A percentile compares a stretch with the other conserved stretches of the same genome.
phyloP scores from a whole-genome alignment of 352 stramenopile species.

The Phytophthora lateralis region DNA sequence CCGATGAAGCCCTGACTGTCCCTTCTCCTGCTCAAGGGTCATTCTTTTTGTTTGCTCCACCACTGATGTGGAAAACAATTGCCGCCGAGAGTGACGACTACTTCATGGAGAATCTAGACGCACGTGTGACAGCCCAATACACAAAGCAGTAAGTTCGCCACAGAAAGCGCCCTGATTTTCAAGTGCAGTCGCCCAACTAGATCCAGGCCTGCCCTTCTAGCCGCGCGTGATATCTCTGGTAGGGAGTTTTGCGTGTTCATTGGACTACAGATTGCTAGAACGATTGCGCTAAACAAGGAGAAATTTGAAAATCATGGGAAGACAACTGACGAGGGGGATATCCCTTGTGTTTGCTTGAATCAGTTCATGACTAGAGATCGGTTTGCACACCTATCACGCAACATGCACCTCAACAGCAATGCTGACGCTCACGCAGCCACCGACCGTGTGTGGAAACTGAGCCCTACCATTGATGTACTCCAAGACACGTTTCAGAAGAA shows the following conservation, averaged over 20 bases:
- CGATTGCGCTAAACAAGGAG: conserved; percentile 3
- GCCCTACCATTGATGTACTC: conserved; percentile 2
- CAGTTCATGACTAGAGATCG: conserved; percentile 1
- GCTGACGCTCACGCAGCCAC: neutral
- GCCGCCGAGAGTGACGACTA: too few relatives aligned
- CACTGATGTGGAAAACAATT: too few relatives aligned
- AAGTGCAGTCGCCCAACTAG: neutral
- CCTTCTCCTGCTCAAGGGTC: too few relatives aligned
- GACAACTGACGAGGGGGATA: neutral
- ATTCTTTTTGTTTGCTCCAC: too few relatives aligned
- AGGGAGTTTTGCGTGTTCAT: neutral
- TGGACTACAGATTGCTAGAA: neutral
- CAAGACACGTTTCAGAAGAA: conserved; percentile 10
- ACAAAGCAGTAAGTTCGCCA: too few relatives aligned
- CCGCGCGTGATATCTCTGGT: neutral
- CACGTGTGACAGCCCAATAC: too few relatives aligned
- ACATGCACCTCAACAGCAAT: conserved; percentile 26
- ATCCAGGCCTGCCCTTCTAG: neutral
- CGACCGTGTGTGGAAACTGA: conserved; percentile 19
- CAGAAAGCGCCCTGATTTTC: too few relatives aligned
- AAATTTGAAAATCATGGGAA: conserved; percentile 2
- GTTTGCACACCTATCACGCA: conserved; percentile 1
- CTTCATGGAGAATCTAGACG: too few relatives aligned
- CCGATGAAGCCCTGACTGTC: too few relatives aligned
- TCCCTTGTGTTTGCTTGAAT: conserved; percentile 1